phyloP scores from a whole-genome alignment of 192 early-diverging fungal species.

The Gaertneriomyces semiglobifer region DNA sequence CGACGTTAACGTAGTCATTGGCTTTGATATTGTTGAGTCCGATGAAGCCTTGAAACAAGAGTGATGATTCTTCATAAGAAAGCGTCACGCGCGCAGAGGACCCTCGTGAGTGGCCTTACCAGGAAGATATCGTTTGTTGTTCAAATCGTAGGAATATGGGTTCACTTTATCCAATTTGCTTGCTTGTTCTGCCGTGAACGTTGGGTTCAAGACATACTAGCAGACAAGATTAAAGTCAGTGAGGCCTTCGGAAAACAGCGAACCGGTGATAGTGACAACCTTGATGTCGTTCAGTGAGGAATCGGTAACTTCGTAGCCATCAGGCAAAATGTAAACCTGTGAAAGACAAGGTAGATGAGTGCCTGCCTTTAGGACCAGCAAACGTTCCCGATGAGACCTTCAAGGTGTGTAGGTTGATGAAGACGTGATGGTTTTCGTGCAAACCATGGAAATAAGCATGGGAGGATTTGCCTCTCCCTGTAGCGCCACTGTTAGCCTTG shows the following conservation, averaged over 20 bases:
- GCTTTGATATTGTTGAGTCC: slow-evolving; percentile 93
- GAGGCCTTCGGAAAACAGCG: no score
- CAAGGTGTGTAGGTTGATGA: slow-evolving; percentile 83
- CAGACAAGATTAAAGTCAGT: no score
- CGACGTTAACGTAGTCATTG: slow-evolving; percentile 92
- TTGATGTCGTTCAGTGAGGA: slow-evolving; percentile 89
- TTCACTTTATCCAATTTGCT: slow-evolving; percentile 58
- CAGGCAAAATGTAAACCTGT: slow-evolving; percentile 86
- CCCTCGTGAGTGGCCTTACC: slow-evolving; percentile 41
- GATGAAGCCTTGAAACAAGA: slow-evolving; percentile 64
- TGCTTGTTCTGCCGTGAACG: slow-evolving; percentile 68
- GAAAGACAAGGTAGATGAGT: background rate
- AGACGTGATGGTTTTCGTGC: slow-evolving; percentile 93
- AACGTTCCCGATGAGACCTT: slow-evolving; percentile 40
- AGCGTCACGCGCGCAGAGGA: no score
- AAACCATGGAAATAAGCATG: slow-evolving; percentile 97
- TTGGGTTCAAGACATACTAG: slow-evolving; percentile 81
- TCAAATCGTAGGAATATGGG: slow-evolving; percentile 71
- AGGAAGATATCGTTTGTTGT: slow-evolving; percentile 78
- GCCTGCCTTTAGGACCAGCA: slow-evolving; percentile 9
- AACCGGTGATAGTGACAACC: slow-evolving; percentile 34
- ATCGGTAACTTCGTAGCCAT: slow-evolving; percentile 86
- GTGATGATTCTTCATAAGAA: no score
- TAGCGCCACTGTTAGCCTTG: background rate
- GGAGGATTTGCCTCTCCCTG: slow-evolving; percentile 80